Conservation (phyloP, 2,329 filamentous ascomycete species). For the Colletotrichum scovillei region DNA sequence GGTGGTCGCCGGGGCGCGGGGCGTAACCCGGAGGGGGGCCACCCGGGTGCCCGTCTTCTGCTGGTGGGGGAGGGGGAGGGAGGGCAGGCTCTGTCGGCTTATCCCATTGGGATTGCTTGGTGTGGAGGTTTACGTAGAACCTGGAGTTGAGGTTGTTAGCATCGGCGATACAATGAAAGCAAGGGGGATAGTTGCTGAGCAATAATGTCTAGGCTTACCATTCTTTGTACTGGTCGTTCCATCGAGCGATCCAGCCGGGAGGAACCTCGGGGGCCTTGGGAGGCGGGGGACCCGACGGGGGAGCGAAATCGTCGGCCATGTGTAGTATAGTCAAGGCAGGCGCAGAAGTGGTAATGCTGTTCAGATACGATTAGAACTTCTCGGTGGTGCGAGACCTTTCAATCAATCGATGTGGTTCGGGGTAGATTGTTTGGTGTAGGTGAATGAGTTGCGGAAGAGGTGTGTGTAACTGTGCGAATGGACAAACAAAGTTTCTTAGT, state of each 20-base stretch:
- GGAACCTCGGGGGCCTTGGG: constrained; percentile 71
- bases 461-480: background rate
- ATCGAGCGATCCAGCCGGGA: constrained; percentile 83
- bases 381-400: background rate
- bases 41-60: constrained; percentile 51
- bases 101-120: constrained; percentile 92
- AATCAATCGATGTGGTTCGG: background rate
- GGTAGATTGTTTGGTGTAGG: background rate
- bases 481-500: constrained; percentile 4
- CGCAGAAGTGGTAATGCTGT: background rate
- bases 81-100: constrained; percentile 78
- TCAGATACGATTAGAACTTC: background rate
- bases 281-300: constrained; percentile 69
- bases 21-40: constrained; percentile 80
- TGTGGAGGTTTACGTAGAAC: constrained; percentile 93
- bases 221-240: constrained; percentile 89
- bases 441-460: background rate
- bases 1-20: constrained; percentile 53
- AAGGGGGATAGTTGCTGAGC: background rate
- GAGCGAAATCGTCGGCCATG: constrained; percentile 68
- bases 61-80: constrained; percentile 55
- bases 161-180: background rate
- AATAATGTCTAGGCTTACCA: constrained; percentile 62
- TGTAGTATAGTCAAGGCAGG: background rate
- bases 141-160: constrained; percentile 52